Conservation (phyloP, 345 rosid genomes). For the Salix udensis region DNA sequence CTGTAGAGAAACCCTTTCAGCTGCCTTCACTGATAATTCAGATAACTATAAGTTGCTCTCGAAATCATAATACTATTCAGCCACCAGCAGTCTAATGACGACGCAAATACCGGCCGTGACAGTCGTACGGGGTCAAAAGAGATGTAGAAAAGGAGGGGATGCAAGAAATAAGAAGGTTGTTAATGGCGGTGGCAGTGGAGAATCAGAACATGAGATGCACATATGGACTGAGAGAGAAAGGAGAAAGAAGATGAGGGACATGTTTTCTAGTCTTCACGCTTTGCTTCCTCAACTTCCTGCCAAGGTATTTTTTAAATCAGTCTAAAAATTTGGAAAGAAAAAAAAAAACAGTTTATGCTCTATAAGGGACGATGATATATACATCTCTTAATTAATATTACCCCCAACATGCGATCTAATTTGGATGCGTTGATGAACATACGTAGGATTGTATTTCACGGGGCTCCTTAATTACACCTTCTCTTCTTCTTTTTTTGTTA, state of each 20-base stretch:
- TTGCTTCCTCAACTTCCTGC: conserved; percentile 50
- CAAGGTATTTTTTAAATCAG: conserved; percentile 27
- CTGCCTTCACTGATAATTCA: too few species aligned
- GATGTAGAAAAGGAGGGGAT: conserved; percentile 21
- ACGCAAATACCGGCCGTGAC: conserved; percentile 3
- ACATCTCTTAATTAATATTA: not conserved
- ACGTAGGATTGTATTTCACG: not conserved
- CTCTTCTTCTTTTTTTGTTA: too few species aligned
- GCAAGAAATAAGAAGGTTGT: not conserved
- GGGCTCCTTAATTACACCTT: too few species aligned
- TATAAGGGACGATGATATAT: too few species aligned
- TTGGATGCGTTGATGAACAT: not conserved
- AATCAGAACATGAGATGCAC: conserved; percentile 45
- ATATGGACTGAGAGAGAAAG: conserved; percentile 56
- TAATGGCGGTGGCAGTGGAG: conserved; percentile 14
- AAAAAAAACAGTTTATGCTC: not conserved
- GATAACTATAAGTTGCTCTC: conserved; percentile 1
- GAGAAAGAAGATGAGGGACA: conserved; percentile 59
- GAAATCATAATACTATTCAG: conserved; percentile 3
- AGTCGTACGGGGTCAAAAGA: conserved; percentile 21
- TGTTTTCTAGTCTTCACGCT: conserved; percentile 52
- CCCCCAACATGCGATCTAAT: too few species aligned
- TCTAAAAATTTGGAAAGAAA: too few species aligned
- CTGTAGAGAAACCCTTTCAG: too few species aligned
- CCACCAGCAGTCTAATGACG: not conserved